A percentile compares a stretch with the other conserved stretches of the same genome.
Conservation (phyloP, 768 basidiomycete genomes). For the Suillus paluster region DNA sequence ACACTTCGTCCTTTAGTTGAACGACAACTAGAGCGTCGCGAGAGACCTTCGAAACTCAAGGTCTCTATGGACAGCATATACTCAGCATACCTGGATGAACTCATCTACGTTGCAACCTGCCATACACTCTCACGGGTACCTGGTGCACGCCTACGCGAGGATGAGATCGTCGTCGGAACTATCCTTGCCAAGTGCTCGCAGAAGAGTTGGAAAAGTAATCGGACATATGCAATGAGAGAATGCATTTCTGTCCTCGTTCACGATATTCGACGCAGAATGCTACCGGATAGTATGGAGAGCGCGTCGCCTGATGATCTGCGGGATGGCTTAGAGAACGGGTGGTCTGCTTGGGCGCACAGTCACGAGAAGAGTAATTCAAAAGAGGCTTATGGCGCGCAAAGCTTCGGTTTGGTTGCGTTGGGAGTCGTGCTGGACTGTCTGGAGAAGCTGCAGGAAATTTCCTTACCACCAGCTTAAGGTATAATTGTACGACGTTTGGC, state of each 20-base stretch:
- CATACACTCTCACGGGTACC: constrained; percentile 66
- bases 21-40: constrained; percentile 19
- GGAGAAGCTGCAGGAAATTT: constrained; percentile 37
- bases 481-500: not conserved
- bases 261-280: constrained; percentile 48
- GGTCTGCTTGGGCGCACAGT: constrained; percentile 69
- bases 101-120: constrained; percentile 70
- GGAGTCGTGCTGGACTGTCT: constrained; percentile 62
- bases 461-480: not conserved
- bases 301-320: constrained; percentile 34
- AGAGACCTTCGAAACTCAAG: constrained; percentile 25
- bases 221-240: constrained; percentile 64
- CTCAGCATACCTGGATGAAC: constrained; percentile 60
- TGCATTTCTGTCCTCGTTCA: constrained; percentile 57
- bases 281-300: constrained; percentile 33
- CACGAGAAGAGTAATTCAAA: constrained; percentile 34
- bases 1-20: constrained; percentile 26
- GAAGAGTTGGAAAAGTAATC: constrained; percentile 58
- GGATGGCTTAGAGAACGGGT: constrained; percentile 53
- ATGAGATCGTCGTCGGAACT: constrained; percentile 75
- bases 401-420: constrained; percentile 72
- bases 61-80: constrained; percentile 46
- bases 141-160: constrained; percentile 62
- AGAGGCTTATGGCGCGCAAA: constrained; percentile 54
- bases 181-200: constrained; percentile 75